Base-by-base conservation (phyloP, 768 basidiomycete genomes). In the Lyophyllum semitale region DNA sequence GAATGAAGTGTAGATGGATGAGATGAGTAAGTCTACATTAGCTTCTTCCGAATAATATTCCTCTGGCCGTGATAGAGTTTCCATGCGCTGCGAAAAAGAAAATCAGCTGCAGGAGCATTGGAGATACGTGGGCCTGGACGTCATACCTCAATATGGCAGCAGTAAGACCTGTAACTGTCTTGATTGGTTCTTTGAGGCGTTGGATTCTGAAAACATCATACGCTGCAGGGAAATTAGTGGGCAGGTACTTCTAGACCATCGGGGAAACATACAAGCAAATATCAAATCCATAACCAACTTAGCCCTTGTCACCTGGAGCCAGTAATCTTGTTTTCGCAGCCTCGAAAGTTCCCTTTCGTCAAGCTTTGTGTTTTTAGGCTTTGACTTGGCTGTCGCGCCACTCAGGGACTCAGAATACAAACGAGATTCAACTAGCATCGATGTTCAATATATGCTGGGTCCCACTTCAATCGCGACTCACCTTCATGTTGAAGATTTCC, bases 211-310 rank as follows among this genome's bases (percentile, higher is more conserved):
- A 92, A n/a, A 93, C 70, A 51, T 91, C 87, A 66, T 89, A 94
- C 6, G 89, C 91, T 93, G 63, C 48, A 43, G 37, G 23, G 50
- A 43, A 44, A 48, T 54, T 38, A 62, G 58, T 26, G 32, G 27
- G 25, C 32, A 18, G 40, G 48, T 40, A 51, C 18, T 55, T n/a
- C 67, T 53, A 54, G 60, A 49, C 47, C 50, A 56, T 49, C 54
- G 44, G n/a, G 17, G 27, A 60, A 54, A 74, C 75, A 62, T 66
- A 94, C 91, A 92, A 66, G 93, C 92, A 71, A 93, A 94, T 63
- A 92, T 83, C 57, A 94, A 73, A 68, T 94, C 92, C 90, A 93
- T 91, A 40, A 81, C 63, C 55, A 94, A 73, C 74, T 94, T 94
- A 52, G 77, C 74, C 54, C 87, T 74, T 23, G 86, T 79, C 47